Base-by-base conservation (phyloP, 2,329 filamentous ascomycete genomes). In the Mycogone perniciosa region DNA sequence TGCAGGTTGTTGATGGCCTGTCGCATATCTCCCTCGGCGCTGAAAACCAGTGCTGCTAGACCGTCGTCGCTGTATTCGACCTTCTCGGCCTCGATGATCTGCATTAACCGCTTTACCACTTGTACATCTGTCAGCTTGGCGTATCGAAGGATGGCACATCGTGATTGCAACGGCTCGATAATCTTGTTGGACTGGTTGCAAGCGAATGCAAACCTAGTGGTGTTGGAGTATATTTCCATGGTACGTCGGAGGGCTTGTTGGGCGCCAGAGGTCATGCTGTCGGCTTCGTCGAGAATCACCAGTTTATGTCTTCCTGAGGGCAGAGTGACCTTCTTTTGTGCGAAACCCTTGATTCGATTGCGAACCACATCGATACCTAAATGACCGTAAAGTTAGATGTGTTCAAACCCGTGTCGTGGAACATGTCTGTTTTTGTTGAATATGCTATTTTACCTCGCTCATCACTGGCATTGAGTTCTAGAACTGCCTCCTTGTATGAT, bases 181-280 rank as follows among this genome's bases (percentile, higher is more conserved):
- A 99, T 97, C 73, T 97, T 99, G 75, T 97, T 99, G 56, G 88
- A 93, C 74, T 96, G 89, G 69, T 99, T 99, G 76, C 93, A 99
- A 2, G 93, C 93, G 64, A 99, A 99, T 0, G 93, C 93, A 64
- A 99, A 99, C 52, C 93, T 82, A 2, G 93, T 99, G 2, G 93
- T 99, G 56, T 90, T 86, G 39, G 89, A 95, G 74, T 97, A 97
- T 46, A 97, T 99, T 69, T 99, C 93, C 93, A 99, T 99, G 0
- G 93, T 99, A 56, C 93, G 80, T 59, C 93, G 82, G 34, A 99
- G 79, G 20, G 93, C 93, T 71, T 97, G 93, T 67, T 99, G 93
- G 2, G 93, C 93, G 48, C 93, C 93, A 27, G 88, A 88, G 1
- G 93, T 99, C 93, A 99, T 99, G 67, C 86, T 91, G 76, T 99